A percentile compares a stretch with the other conserved stretches of the same genome.
phyloP scores from a whole-genome alignment of 768 basidiomycete genomes.

The Boletus rubropictus region DNA sequence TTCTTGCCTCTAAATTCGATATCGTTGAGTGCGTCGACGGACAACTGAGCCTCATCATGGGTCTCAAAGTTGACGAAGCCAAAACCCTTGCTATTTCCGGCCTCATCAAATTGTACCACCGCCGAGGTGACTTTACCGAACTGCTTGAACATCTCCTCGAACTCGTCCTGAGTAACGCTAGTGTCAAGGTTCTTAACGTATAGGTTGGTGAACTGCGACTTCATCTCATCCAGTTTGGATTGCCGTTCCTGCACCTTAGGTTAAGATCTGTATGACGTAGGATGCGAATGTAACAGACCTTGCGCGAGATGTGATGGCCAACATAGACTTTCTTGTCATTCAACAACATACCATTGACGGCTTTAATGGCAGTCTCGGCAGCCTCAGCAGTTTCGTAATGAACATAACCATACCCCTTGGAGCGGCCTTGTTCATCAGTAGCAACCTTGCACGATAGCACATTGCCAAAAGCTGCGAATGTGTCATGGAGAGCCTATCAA shows the following conservation, averaged over 20 bases:
- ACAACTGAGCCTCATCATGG: slow-evolving; percentile 88
- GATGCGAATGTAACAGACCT: slow-evolving; percentile 43
- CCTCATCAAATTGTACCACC: slow-evolving; percentile 75
- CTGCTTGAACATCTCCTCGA: slow-evolving; percentile 68
- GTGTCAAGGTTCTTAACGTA: slow-evolving; percentile 96
- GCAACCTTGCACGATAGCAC: slow-evolving; percentile 99
- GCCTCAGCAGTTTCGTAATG: slow-evolving; percentile 98
- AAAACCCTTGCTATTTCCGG: slow-evolving; percentile 93
- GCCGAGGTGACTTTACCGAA: slow-evolving; percentile 89
- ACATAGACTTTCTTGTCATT: slow-evolving; percentile 99
- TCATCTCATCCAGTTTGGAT: slow-evolving; percentile 98
- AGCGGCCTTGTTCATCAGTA: slow-evolving; percentile 89
- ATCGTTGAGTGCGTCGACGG: slow-evolving; percentile 88
- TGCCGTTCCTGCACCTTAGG: slow-evolving; percentile 71
- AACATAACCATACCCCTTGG: slow-evolving; percentile 97
- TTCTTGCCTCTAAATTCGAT: slow-evolving; percentile 78
- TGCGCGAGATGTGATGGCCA: slow-evolving; percentile 94
- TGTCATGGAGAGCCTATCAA: slow-evolving; percentile 90
- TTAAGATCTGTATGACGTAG: background rate
- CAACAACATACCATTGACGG: slow-evolving; percentile 97
- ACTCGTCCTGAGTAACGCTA: slow-evolving; percentile 80
- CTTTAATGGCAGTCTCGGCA: slow-evolving; percentile 93
- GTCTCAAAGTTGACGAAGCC: slow-evolving; percentile 96
- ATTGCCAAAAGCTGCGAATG: slow-evolving; percentile 97
- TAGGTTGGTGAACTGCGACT: slow-evolving; percentile 94